Evolutionary conservation across 768 basidiomycete species (phyloP).

Genomic region (Paxillus rubicundulus): DNA sequence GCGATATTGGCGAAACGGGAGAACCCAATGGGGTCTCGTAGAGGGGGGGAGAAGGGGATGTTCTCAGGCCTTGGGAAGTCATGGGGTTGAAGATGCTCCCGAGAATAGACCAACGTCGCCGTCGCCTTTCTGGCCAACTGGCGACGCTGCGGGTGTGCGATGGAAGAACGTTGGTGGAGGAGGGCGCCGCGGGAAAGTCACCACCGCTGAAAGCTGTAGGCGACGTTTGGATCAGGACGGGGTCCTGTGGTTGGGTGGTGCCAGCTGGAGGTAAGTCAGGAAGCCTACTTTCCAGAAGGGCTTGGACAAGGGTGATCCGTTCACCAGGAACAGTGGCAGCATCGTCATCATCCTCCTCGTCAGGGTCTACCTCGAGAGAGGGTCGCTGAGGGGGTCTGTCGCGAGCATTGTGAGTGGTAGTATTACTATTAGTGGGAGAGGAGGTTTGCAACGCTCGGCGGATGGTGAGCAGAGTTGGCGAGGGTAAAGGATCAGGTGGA

Average conservation of each 20-base stretch:
- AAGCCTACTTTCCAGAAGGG: slow-evolving; percentile 73
- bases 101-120: slow-evolving; percentile 74
- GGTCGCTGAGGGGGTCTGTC: slow-evolving; percentile 35
- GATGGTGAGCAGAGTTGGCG: slow-evolving; percentile 61
- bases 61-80: slow-evolving; percentile 24
- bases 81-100: slow-evolving; percentile 41
- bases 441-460: slow-evolving; percentile 59
- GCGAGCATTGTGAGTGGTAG: slow-evolving; percentile 14
- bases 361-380: slow-evolving; percentile 40
- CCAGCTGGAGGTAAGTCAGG: slow-evolving; percentile 74
- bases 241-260: slow-evolving; percentile 60
- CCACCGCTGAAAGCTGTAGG: slow-evolving; percentile 41
- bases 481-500: slow-evolving; percentile 54
- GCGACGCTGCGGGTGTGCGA: slow-evolving; percentile 30
- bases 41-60: slow-evolving; percentile 26
- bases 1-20: slow-evolving; percentile 15
- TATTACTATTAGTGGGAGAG: slow-evolving; percentile 33
- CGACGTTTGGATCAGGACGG: slow-evolving; percentile 58
- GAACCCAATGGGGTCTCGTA: slow-evolving; percentile 18
- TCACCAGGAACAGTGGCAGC: slow-evolving; percentile 44
- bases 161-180: slow-evolving; percentile 44
- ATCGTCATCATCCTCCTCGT: slow-evolving; percentile 61
- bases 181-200: slow-evolving; percentile 42
- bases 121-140: slow-evolving; percentile 40
- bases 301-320: slow-evolving; percentile 68